Percentiles rank a stretch among this genome's conserved stretches.
Evolutionary conservation across 805 yeast genomes (phyloP).

Genomic region (Spathaspora sp.): DNA sequence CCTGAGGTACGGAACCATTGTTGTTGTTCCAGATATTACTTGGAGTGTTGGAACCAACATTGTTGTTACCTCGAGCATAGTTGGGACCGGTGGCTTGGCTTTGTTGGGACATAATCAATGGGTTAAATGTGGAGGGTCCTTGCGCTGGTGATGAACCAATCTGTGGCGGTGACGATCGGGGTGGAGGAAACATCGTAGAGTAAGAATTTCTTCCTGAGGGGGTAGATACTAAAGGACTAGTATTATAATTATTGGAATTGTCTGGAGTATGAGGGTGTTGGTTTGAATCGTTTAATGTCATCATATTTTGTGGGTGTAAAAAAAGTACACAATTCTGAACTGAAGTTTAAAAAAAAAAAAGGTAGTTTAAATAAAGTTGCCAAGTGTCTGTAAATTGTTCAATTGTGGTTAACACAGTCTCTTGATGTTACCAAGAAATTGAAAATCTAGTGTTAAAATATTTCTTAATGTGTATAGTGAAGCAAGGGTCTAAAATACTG

Average conservation of each 20-base stretch:
- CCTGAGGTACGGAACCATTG: not conserved
- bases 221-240: not conserved
- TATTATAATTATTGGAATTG: not conserved
- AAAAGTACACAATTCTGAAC: not conserved
- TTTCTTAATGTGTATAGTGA: not conserved
- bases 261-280: not conserved
- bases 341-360: not conserved
- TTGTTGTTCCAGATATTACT: not conserved
- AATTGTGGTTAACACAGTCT: not conserved
- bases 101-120: constrained; percentile 4
- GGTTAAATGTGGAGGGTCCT: not conserved
- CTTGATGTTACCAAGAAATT: not conserved
- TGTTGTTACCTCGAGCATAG: not conserved
- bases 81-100: not conserved
- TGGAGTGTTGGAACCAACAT: not conserved
- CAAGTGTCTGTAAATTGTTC: not conserved
- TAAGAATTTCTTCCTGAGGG: not conserved
- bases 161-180: not conserved
- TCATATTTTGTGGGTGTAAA: constrained; percentile 1
- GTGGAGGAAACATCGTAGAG: not conserved
- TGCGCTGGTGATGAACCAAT: not conserved
- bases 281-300: constrained; percentile 1
- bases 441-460: not conserved
- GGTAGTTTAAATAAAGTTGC: not conserved
- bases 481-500: not conserved